Base-by-base conservation (phyloP, 305 asterid species). In the Rubia peregrina region DNA sequence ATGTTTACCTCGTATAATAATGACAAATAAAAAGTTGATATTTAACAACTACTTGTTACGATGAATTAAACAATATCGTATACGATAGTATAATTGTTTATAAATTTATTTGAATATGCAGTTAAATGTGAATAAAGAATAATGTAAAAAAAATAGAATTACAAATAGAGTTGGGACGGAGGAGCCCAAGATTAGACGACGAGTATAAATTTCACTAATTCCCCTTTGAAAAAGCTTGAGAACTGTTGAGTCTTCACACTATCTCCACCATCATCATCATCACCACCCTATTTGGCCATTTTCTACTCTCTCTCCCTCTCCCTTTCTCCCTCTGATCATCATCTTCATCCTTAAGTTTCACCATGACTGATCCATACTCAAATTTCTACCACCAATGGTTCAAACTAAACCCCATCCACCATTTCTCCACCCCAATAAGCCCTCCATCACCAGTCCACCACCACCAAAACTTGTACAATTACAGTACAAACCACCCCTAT, bases 291-390 rank as follows among this genome's bases (percentile, higher is more conserved):
- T 74, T 43, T 74, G 60, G 63, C 73, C 72, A 72, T 70, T 67
- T 56, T 62, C 48, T 66, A 26, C 42, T 69, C 74, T 75, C 79
- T 76, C 76, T 69, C 79, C 62, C 72, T 21, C 61, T 55, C 6
- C 4, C 61, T 19, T 8, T 56, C 36, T 56, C 33, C 77, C 88
- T 79, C 80, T 76, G 21, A 51, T 17, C 57, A 51, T 5, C 70
- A 69, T 70, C 33, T 48, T 19, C 56, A 69, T 53, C 67, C 68
- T 55, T 56, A 67, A 42, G 49, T 49, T 70, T 48, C 89, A 84
- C 84, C 74, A 90, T 90, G 97, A 73, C 84, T 78, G 92, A 89
- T 88, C 96, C 97, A 75, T 83, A 82, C 84, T 82, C 91, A 67
- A 78, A 80, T 76, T 83, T 77, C 78, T 81, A 83, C 74, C 69